Evolutionary conservation across 1,139 yeast genomes (phyloP).

Genomic region (Hansenula lynferdii): DNA sequence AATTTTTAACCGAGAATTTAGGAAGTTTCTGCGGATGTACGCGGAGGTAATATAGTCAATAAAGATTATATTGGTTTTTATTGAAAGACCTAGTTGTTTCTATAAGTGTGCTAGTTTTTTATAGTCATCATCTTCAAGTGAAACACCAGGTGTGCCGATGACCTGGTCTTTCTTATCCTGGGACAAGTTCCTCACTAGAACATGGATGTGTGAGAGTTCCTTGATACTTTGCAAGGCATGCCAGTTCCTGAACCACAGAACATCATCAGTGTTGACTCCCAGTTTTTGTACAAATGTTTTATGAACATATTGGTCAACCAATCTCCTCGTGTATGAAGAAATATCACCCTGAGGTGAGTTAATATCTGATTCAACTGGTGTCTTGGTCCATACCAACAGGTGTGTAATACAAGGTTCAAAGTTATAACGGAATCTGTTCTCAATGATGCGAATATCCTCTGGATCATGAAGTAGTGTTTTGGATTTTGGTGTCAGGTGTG

Average conservation of each 20-base stretch:
- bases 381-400: constrained; percentile 30
- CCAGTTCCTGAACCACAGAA: constrained; percentile 61
- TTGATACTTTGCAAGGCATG: constrained; percentile 42
- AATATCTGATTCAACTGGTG: constrained; percentile 27
- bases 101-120: too few species aligned
- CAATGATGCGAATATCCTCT: constrained; percentile 17
- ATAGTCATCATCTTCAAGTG: neutral
- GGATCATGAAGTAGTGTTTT: constrained; percentile 2
- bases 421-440: constrained; percentile 30
- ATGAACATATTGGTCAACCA: constrained; percentile 7
- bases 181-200: neutral
- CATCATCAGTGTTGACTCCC: constrained; percentile 31
- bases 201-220: constrained; percentile 49
- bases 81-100: too few species aligned
- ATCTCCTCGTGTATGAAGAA: neutral
- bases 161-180: neutral
- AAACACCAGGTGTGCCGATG: neutral
- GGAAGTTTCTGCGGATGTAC: too few species aligned
- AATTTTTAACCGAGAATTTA: too few species aligned
- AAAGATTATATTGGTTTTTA: too few species aligned
- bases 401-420: constrained; percentile 25
- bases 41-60: too few species aligned
- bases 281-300: constrained; percentile 38
- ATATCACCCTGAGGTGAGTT: constrained; percentile 5
- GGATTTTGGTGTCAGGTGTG: constrained; percentile 3